Conservation (phyloP, 73 alveolate genomes). For the Paramecium pentaurelia region DNA sequence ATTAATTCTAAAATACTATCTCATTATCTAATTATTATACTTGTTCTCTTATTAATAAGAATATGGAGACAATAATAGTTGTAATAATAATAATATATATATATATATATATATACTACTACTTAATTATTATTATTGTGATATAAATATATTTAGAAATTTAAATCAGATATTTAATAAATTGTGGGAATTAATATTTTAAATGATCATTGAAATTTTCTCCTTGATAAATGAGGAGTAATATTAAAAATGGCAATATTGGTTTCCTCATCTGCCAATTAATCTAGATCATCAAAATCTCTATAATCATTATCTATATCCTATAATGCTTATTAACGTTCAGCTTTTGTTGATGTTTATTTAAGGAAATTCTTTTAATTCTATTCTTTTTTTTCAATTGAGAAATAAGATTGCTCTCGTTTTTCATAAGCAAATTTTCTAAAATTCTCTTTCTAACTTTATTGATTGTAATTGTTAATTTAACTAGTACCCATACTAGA, state of each 20-base stretch:
- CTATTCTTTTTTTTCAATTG: not conserved
- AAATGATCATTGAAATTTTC: not conserved
- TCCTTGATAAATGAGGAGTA: not conserved
- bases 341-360: not conserved
- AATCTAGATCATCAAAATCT: not conserved
- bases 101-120: too few relatives aligned
- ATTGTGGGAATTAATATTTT: not conserved
- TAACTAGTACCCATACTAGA: constrained; percentile 39
- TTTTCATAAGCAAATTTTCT: not conserved
- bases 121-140: not conserved
- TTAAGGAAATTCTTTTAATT: not conserved
- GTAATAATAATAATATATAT: too few relatives aligned
- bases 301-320: constrained; percentile 16
- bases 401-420: not conserved
- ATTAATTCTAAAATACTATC: not conserved
- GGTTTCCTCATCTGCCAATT: not conserved
- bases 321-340: not conserved
- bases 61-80: not conserved
- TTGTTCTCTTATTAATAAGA: not conserved
- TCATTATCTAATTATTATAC: not conserved
- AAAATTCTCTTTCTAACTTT: not conserved
- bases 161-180: not conserved
- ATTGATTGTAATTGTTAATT: not conserved
- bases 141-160: not conserved
- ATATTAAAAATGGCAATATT: not conserved